Evolutionary conservation across 2,329 filamentous ascomycete species (phyloP).

Genomic region (Neonectria neomacrospora): DNA sequence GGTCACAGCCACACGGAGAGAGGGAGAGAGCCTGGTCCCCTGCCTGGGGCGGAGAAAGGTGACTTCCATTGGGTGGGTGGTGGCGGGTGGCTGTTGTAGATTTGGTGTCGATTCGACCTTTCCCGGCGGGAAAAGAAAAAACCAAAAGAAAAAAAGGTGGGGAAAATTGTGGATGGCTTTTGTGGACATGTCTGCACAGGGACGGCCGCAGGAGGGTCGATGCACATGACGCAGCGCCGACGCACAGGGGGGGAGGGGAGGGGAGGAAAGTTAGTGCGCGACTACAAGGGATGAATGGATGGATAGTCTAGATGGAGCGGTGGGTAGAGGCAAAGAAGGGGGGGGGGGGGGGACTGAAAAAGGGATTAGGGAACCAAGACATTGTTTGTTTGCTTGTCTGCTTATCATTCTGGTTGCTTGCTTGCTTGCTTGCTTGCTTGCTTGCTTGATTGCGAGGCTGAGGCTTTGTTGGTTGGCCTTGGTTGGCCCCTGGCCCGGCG

Average conservation of each 20-base stretch:
- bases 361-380: too few species aligned
- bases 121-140: conserved; percentile 1
- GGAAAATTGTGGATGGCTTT: neutral
- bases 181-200: conserved; percentile 16
- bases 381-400: neutral
- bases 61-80: too few species aligned
- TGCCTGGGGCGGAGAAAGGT: conserved; percentile 12
- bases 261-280: too few species aligned
- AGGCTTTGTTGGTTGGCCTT: too few species aligned
- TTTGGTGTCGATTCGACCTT: conserved; percentile 28
- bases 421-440: neutral
- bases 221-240: conserved; percentile 17
- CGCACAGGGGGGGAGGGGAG: neutral
- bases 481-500: neutral
- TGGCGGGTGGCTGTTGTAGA: conserved; percentile 23
- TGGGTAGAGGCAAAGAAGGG: neutral
- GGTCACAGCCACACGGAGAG: too few species aligned
- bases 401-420: neutral
- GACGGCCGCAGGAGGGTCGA: conserved; percentile 24
- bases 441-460: too few species aligned
- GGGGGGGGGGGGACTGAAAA: neutral
- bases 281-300: too few species aligned
- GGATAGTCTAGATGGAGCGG: too few species aligned
- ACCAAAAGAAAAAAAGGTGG: too few species aligned
- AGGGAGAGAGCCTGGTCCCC: conserved; percentile 9